These are phyloP conservation scores for Ministeria vibrans DNA, from an alignment of 78 protist genomes.

Conservation along the genomic window DNA sequence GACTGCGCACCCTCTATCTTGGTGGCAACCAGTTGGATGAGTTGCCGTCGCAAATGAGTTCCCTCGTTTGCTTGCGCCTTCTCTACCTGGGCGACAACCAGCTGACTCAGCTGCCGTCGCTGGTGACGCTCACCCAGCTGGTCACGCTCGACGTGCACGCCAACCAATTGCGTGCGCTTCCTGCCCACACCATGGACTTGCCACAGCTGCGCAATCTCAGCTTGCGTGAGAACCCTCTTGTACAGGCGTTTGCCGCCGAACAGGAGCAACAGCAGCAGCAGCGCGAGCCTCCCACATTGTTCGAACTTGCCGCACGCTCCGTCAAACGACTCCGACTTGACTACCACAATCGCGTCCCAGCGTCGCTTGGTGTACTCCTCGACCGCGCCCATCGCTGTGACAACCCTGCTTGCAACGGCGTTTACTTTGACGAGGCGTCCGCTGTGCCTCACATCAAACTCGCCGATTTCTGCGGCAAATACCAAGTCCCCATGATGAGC, in stretches of 20 bases:
- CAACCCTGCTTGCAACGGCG: constrained; percentile 16
- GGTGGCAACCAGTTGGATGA: not conserved
- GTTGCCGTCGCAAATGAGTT: not conserved
- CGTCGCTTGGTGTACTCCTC: not conserved
- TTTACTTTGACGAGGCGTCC: not conserved
- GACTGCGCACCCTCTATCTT: not conserved
- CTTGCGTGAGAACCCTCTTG: constrained; percentile 4
- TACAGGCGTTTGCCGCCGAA: not conserved
- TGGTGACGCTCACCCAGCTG: not conserved
- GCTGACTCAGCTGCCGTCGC: not conserved
- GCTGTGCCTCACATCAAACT: not conserved
- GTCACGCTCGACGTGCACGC: not conserved
- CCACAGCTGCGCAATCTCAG: not conserved
- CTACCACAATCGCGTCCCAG: not conserved
- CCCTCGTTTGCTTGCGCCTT: not conserved
- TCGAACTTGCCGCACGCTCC: not conserved
- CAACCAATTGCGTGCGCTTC: not conserved
- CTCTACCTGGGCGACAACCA: constrained; percentile 13
- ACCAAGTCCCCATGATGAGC: not conserved
- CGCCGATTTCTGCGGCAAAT: constrained; percentile 15
- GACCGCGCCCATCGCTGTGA: not conserved
- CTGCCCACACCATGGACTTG: not conserved
- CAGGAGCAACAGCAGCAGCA: not conserved
- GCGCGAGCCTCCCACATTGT: not conserved
- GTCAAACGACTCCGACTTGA: not conserved